These are phyloP conservation scores for Exsudoporus floridanus DNA, from an alignment of 1,284 basidiomycete genomes.

Conservation along the genomic window DNA sequence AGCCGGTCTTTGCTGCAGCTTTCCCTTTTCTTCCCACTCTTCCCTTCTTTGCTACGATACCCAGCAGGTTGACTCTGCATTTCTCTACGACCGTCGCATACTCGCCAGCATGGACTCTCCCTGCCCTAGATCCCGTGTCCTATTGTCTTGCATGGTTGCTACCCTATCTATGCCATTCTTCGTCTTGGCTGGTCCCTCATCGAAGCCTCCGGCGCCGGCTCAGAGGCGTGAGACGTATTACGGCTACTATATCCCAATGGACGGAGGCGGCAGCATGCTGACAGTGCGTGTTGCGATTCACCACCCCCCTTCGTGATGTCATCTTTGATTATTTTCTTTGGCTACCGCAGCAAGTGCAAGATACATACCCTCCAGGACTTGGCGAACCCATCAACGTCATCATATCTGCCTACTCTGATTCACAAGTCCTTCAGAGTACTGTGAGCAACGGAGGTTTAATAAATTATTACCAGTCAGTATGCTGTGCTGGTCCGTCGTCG, in stretches of 20 bases:
- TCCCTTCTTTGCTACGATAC: background rate
- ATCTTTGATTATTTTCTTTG: background rate
- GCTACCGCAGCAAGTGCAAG: conserved; percentile 47
- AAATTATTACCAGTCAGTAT: conserved; percentile 71
- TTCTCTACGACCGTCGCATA: background rate
- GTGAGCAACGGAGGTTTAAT: conserved; percentile 69
- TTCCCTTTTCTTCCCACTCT: background rate
- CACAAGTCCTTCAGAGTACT: conserved; percentile 64
- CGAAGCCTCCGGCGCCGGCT: conserved; percentile 4
- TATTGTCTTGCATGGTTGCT: conserved; percentile 10
- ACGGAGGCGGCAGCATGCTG: conserved; percentile 46
- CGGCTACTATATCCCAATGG: conserved; percentile 48
- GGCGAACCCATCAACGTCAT: conserved; percentile 92
- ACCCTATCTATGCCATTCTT: conserved; percentile 9
- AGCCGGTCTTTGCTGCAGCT: conserved; percentile 1
- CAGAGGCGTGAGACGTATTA: conserved; percentile 25
- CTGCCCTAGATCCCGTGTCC: background rate
- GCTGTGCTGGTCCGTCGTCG: background rate
- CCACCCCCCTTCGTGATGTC: background rate
- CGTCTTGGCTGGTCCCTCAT: conserved; percentile 2
- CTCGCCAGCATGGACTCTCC: conserved; percentile 5
- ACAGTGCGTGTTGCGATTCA: conserved; percentile 39
- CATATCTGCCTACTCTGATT: conserved; percentile 79
- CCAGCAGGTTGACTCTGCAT: background rate
- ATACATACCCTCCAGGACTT: conserved; percentile 70